Base-by-base conservation (phyloP, 2,329 filamentous ascomycete genomes). In the Scedosporium minutisporum region DNA sequence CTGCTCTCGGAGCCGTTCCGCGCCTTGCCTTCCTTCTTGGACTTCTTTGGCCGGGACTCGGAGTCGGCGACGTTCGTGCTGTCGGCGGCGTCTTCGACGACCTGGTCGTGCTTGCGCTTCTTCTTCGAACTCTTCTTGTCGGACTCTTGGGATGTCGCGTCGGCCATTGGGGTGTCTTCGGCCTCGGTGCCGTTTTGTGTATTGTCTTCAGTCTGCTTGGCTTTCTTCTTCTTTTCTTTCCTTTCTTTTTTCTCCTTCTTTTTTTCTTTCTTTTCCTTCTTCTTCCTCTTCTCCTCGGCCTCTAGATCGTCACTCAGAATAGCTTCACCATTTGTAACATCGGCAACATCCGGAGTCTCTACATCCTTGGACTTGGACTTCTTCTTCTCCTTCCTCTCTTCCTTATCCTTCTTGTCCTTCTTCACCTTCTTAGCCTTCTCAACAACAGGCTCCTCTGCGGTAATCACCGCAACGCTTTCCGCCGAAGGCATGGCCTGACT, bases 321-420 rank as follows among this genome's bases (percentile, higher is more conserved):
- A 5, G 29, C 12, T 12, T 58, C 57, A 66, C 65, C 6, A 62
- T 62, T 27, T 64, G 59, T 60, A 23, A 65, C 65, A 58, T 71
- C 69, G 44, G 69, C 69, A 18, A 64, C 61, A 66, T 72, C 72
- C 64, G 65, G 65, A 67, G 74, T 72, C 65, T 70, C 73, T 25
- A 71, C 69, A 66, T 76, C 75, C 68, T 76, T 75, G 23, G 75
- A 74, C 69, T 77, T 77, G 68, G 78, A 77, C 63, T 72, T 71
- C 27, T 69, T 68, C 65, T 69, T 67, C 62, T 68, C 67, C 65
- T 58, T 48, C 61, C 48, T 58, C 38, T 44, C 25, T 53, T 58
- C 48, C 53, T 58, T 58, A 18, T 44, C 23, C 53, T 57, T 51
- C 53, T 62, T 58, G 6, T 46, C 41, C 18, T 44, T 57, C 38